These are phyloP conservation scores for Flaveria trinervia DNA, from an alignment of 129 eudicot species.

Conservation along the genomic window DNA sequence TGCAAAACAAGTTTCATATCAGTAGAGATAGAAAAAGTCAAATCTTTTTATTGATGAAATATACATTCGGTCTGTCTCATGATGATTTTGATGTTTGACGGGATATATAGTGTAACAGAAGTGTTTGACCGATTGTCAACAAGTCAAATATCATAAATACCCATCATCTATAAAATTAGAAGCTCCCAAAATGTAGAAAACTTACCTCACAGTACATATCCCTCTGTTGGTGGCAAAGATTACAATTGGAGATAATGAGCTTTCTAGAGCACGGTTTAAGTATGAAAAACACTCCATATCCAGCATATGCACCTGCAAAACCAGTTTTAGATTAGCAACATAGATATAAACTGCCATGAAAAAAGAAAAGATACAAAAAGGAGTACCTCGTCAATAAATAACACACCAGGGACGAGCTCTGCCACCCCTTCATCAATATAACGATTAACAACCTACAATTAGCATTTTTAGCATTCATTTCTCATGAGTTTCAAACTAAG, in stretches of 20 bases:
- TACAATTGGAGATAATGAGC: slow-evolving; percentile 91
- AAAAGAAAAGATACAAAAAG: not conserved
- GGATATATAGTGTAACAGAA: too few relatives aligned
- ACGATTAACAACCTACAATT: slow-evolving; percentile 84
- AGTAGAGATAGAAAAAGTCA: slow-evolving; percentile 1
- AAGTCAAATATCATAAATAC: too few relatives aligned
- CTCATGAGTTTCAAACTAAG: not conserved
- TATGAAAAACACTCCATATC: slow-evolving; percentile 99
- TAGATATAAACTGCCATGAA: not conserved
- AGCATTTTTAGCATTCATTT: not conserved
- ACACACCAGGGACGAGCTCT: slow-evolving; percentile 97
- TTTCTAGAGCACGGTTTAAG: slow-evolving; percentile 92
- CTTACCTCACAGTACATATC: slow-evolving; percentile 90
- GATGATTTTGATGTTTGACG: too few relatives aligned
- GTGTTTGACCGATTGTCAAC: too few relatives aligned
- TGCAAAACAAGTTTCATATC: slow-evolving; percentile 33
- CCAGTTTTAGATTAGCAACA: not conserved
- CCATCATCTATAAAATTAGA: too few relatives aligned
- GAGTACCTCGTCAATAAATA: slow-evolving; percentile 88
- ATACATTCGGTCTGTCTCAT: too few relatives aligned
- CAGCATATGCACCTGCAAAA: slow-evolving; percentile 90
- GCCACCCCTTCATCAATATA: slow-evolving; percentile 98
- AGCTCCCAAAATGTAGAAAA: too few relatives aligned
- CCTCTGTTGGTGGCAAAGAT: slow-evolving; percentile 98
- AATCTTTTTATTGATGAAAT: not conserved